These are phyloP conservation scores for Sutorius australiensis DNA, from an alignment of 768 basidiomycete species.

Conservation along the genomic window DNA sequence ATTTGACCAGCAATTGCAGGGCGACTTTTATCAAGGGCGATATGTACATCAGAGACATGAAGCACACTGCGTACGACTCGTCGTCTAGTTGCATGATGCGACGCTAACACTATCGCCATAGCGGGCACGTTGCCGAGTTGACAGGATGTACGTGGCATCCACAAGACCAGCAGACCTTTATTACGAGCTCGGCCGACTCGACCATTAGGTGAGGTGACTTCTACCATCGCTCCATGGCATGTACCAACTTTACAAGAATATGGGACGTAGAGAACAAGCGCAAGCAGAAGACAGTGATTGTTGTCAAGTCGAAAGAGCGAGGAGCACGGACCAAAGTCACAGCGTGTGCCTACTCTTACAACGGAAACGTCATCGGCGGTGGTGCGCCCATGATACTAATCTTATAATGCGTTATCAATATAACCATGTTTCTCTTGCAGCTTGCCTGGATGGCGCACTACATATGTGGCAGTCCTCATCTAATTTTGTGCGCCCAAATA, in stretches of 20 bases:
- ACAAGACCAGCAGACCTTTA: slow-evolving; percentile 74
- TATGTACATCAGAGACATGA: slow-evolving; percentile 98
- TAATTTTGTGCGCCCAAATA: slow-evolving; percentile 90
- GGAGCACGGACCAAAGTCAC: slow-evolving; percentile 92
- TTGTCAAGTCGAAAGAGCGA: slow-evolving; percentile 93
- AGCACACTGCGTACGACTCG: slow-evolving; percentile 83
- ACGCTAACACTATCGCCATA: slow-evolving; percentile 30
- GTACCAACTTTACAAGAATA: slow-evolving; percentile 50
- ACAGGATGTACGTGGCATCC: slow-evolving; percentile 94
- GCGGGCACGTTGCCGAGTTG: slow-evolving; percentile 92
- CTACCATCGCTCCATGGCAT: not conserved
- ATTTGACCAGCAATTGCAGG: slow-evolving; percentile 55
- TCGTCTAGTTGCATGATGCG: slow-evolving; percentile 6
- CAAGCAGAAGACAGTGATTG: slow-evolving; percentile 94
- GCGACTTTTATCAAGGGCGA: slow-evolving; percentile 90
- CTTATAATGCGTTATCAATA: not conserved
- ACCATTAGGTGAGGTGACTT: slow-evolving; percentile 72
- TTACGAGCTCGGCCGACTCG: slow-evolving; percentile 93
- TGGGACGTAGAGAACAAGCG: slow-evolving; percentile 93
- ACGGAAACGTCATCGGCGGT: slow-evolving; percentile 87
- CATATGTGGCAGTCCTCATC: slow-evolving; percentile 92
- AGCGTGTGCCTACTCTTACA: slow-evolving; percentile 79
- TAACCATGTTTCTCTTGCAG: slow-evolving; percentile 37
- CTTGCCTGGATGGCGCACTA: slow-evolving; percentile 85
- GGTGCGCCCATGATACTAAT: slow-evolving; percentile 46